Percentiles rank a stretch among this genome's conserved stretches.
Conservation (phyloP, 1,284 basidiomycete genomes). For the Phylloporus gajari region DNA sequence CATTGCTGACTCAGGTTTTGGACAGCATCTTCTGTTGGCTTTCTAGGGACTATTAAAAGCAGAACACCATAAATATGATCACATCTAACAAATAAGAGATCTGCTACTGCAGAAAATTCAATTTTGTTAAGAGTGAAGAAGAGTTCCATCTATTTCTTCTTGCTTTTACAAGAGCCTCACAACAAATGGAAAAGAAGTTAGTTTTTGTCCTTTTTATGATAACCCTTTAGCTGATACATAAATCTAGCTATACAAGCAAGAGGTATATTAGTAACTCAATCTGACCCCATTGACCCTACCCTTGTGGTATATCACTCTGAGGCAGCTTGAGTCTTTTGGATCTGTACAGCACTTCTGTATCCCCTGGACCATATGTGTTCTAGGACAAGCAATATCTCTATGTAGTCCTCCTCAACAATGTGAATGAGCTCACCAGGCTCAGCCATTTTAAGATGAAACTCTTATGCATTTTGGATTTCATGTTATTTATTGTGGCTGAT, state of each 20-base stretch:
- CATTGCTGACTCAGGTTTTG: conserved; percentile 74
- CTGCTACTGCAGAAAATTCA: conserved; percentile 75
- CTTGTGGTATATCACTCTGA: conserved; percentile 96
- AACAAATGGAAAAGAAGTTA: conserved; percentile 85
- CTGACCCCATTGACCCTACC: conserved; percentile 97
- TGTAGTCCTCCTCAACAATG: conserved; percentile 85
- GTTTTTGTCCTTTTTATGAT: conserved; percentile 16
- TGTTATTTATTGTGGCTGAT: conserved; percentile 17
- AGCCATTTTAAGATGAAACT: conserved; percentile 92
- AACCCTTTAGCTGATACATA: conserved; percentile 12
- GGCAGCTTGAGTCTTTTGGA: conserved; percentile 98
- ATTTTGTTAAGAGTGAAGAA: conserved; percentile 69
- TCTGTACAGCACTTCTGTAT: conserved; percentile 74
- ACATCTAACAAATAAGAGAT: conserved; percentile 58
- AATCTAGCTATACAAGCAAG: conserved; percentile 80
- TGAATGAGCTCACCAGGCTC: conserved; percentile 90
- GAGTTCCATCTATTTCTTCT: conserved; percentile 77
- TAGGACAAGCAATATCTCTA: conserved; percentile 88
- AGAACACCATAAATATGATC: conserved; percentile 48
- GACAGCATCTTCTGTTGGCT: conserved; percentile 63
- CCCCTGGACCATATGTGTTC: no score
- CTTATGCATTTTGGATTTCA: conserved; percentile 65
- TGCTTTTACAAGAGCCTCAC: conserved; percentile 96
- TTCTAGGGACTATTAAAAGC: conserved; percentile 48
- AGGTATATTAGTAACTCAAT: conserved; percentile 93